Base-by-base conservation (phyloP, 83 land plant species). In the Isoetes engelmannii region DNA sequence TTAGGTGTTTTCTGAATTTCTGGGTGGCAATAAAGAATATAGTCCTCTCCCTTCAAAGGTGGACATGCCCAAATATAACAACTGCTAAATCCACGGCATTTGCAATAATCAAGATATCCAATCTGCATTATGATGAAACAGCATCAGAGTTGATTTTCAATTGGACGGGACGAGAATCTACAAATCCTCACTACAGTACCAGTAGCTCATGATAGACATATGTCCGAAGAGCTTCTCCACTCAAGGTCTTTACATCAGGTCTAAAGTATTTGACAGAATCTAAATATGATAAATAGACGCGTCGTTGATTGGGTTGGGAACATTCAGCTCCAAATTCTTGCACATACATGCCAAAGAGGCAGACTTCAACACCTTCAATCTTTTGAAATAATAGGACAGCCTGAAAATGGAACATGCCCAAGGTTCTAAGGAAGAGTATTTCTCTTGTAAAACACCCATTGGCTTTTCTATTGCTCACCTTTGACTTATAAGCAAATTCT, bases 1-100 rank as follows among this genome's bases (percentile, higher is more conserved):
- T 59, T 59, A 0, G 62, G 62, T 12, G 62, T 59, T 42, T 59
- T 59, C 19, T 59, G 62, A 37, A 59, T 59, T 19, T 59, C 62
- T 7, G 62, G 62, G 28, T 59, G 62, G 19, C 62, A 59, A 59
- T 59, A 59, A 12, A 59, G 62, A 18, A 59, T 59, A 59, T 59
- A 59, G 19, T 59, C 62, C 28, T 59, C 62, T 59, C 62, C 62
- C 8, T 42, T 18, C 8, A 59, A 4, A 59, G 62, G 62, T 59
- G 62, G 62, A 18, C 62, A 59, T 12, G 62, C 62, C 62, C 62
- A 59, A 12, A 59, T 59, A 59, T 59, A 59, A 59, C 62, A 59
- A 37, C 62, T 59, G 8, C 62, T 42, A 18, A 59, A 59, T 8
- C 62, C 62, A 18, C 62, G 18, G 8, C 62, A 1, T 59, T 59